Conservation (phyloP, 306 rosid species). For the Senna siamea region DNA sequence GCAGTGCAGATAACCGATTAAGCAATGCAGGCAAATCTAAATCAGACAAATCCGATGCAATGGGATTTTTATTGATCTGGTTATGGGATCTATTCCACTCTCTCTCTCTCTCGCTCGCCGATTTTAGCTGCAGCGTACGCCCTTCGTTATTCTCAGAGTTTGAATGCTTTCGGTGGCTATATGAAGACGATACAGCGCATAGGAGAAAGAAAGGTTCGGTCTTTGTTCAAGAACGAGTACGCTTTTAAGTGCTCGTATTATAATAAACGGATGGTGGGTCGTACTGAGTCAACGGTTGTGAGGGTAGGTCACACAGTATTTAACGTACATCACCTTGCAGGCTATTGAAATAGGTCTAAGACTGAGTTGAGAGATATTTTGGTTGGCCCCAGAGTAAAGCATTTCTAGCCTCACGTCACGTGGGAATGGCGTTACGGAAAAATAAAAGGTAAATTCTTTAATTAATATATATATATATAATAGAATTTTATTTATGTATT, state of each 20-base stretch:
- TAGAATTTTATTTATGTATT: no score
- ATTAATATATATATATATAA: no score
- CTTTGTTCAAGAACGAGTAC: background rate
- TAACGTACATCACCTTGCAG: background rate
- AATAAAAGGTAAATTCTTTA: no score
- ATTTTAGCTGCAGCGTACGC: background rate
- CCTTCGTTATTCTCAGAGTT: background rate
- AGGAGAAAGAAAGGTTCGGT: background rate
- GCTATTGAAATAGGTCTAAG: no score
- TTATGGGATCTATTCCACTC: background rate
- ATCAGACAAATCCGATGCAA: slow-evolving; percentile 9
- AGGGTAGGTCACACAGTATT: background rate
- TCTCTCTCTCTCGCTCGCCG: background rate
- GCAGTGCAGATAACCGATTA: background rate
- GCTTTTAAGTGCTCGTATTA: background rate
- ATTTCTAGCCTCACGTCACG: no score
- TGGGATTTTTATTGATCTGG: slow-evolving; percentile 5
- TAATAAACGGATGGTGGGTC: background rate
- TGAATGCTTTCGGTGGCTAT: slow-evolving; percentile 1
- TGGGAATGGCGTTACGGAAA: no score
- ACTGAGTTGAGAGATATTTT: no score
- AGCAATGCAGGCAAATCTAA: background rate
- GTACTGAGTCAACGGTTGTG: background rate
- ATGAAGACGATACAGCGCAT: background rate
- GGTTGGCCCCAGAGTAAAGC: no score